phyloP scores from a whole-genome alignment of 495 filamentous ascomycete species.

The Aspergillus heteromorphus region DNA sequence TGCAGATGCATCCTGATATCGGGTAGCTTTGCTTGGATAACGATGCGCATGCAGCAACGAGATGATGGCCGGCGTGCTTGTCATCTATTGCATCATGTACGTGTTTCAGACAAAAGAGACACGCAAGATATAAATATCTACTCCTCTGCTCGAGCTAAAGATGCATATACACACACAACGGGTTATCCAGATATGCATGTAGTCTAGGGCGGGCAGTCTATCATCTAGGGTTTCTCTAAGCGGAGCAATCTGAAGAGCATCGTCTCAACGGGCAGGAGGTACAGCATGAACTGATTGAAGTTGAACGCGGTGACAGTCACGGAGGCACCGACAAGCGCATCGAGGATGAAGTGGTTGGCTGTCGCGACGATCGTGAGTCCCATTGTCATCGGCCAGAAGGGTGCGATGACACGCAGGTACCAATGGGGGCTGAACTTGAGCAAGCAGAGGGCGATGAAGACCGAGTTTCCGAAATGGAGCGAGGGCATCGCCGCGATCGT shows the following conservation, averaged over 20 bases:
- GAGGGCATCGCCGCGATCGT: conserved; percentile 53
- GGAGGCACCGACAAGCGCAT: conserved; percentile 47
- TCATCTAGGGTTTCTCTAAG: conserved; percentile 13
- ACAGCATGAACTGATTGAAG: conserved; percentile 32
- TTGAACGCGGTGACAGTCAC: conserved; percentile 43
- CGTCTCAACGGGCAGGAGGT: conserved; percentile 9
- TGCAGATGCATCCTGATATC: too few relatives aligned
- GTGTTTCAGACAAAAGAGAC: background rate
- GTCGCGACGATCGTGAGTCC: conserved; percentile 58
- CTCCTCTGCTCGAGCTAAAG: background rate
- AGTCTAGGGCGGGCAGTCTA: background rate
- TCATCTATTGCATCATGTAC: background rate
- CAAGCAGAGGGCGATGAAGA: conserved; percentile 54
- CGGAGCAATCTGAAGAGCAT: conserved; percentile 7
- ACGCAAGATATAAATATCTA: background rate
- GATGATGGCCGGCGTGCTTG: too few relatives aligned
- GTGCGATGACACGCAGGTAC: conserved; percentile 36
- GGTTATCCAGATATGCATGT: background rate
- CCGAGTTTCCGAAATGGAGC: conserved; percentile 54
- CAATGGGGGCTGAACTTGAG: conserved; percentile 38
- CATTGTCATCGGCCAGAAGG: conserved; percentile 54
- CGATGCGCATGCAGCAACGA: too few relatives aligned
- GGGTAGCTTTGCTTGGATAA: too few relatives aligned
- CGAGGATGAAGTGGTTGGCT: conserved; percentile 61
- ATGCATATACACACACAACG: background rate